These are phyloP conservation scores for Rhizoctonia solani DNA, from an alignment of 1,284 basidiomycete species.

Conservation along the genomic window DNA sequence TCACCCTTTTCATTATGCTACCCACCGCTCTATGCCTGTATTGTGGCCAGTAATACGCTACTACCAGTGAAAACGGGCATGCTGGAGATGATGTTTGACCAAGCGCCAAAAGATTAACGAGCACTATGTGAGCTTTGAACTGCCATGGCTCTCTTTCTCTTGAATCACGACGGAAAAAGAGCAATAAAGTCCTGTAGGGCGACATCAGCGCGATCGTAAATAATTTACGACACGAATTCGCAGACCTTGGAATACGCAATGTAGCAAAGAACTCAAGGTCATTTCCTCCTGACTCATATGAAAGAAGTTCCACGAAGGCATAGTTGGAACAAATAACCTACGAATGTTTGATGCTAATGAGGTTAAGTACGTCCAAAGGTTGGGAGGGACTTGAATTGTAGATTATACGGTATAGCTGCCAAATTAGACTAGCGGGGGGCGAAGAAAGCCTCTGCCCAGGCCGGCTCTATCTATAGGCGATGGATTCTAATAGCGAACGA, in stretches of 20 bases:
- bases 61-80: background rate
- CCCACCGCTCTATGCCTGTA: background rate
- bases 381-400: too few relatives aligned
- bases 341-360: too few relatives aligned
- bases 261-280: background rate
- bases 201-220: background rate
- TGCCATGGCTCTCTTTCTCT: background rate
- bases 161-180: background rate
- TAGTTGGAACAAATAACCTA: background rate
- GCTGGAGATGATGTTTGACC: background rate
- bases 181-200: background rate
- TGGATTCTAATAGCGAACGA: too few relatives aligned
- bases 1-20: background rate
- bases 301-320: slow-evolving; percentile 5
- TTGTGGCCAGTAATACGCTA: background rate
- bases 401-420: too few relatives aligned
- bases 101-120: background rate
- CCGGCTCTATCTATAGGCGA: too few relatives aligned
- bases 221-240: background rate
- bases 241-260: slow-evolving; percentile 5
- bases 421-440: too few relatives aligned
- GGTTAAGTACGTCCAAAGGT: too few relatives aligned
- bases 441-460: too few relatives aligned
- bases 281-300: background rate
- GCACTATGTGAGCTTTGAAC: background rate